Percentiles rank a stretch among this genome's conserved stretches.
Conservation (phyloP, 139 green algal genomes). For the Medakamo hakoo region DNA sequence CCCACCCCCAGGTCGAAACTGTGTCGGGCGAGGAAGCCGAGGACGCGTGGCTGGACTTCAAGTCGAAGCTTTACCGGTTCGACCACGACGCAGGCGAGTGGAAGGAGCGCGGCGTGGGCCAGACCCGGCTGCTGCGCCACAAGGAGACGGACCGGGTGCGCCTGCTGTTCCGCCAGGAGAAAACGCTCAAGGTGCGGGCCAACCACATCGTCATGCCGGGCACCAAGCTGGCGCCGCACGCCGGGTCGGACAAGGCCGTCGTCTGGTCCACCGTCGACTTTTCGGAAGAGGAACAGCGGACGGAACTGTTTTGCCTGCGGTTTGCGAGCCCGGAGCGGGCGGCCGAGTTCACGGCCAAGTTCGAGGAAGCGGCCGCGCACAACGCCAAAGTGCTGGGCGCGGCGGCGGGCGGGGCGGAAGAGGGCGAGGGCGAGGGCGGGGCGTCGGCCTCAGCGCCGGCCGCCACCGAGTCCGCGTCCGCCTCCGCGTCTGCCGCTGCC, state of each 20-base stretch:
- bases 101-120: conserved; percentile 94
- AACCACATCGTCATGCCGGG: conserved; percentile 92
- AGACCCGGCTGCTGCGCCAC: conserved; percentile 80
- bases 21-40: conserved; percentile 91
- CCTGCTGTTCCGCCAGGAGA: conserved; percentile 92
- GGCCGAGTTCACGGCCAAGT: neutral
- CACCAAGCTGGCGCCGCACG: conserved; percentile 83
- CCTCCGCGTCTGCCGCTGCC: neutral
- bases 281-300: conserved; percentile 69
- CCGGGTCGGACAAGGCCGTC: conserved; percentile 89
- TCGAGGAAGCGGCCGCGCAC: neutral
- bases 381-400: neutral
- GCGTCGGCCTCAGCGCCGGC: too few species aligned
- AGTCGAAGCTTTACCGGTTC: conserved; percentile 96
- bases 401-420: neutral
- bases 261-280: conserved; percentile 93
- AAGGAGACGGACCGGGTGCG: conserved; percentile 80
- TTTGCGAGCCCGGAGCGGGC: conserved; percentile 67
- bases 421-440: neutral
- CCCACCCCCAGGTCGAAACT: too few species aligned
- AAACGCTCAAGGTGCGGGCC: conserved; percentile 95
- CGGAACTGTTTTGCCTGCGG: conserved; percentile 80
- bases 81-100: conserved; percentile 79
- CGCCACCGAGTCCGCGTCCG: too few species aligned
- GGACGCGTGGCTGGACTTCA: conserved; percentile 68